Evolutionary conservation across 805 yeast genomes (phyloP), one percentile per base, ranked within the genome.

Genomic region (Starmera dryadoides): DNA sequence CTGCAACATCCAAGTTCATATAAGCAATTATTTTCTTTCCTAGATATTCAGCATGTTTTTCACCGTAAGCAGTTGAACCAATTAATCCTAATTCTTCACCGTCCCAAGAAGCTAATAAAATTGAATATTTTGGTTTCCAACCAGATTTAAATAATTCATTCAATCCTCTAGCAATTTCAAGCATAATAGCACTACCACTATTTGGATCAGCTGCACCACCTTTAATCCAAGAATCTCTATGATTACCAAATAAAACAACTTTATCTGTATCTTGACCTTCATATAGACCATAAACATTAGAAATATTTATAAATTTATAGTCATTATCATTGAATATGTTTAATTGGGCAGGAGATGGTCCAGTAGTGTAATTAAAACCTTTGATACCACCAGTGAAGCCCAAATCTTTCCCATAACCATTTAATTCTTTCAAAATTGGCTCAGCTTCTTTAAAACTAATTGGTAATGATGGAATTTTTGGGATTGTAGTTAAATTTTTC

Each of bases 131-230:
- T 28, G 89, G 89, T 50, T 72, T 70, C 82, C 84, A 83, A 8
- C 86, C 87, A 1, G 54, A 45, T 43, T 69, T 62, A 25, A 56
- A 44, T 38, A 83, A 62, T 33, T 66, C 72, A 19, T 76, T 72
- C 28, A 81, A 63, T 1, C 75, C 79, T 35, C 85, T 65, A 7
- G 80, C 79, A 32, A 83, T 60, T 54, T 83, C 91, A 33, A 83
- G 57, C 45, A 81, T 44, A 0, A 69, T 75, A 1, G 88, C 80
- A 15, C 84, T 71, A 1, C 91, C 91, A 21, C 81, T 71, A 57
- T 83, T 83, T 23, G 93, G 89, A 59, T 84, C 93, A 20, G 77
- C 81, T 1, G 89, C 88, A 14, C 86, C 86, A 36, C 85, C 85
- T 41, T 78, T 75, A 42, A 79, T 73, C 93, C 91, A 85, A 3